Base-by-base conservation (phyloP, 208 protist species). In the Trypanosoma vivax region DNA sequence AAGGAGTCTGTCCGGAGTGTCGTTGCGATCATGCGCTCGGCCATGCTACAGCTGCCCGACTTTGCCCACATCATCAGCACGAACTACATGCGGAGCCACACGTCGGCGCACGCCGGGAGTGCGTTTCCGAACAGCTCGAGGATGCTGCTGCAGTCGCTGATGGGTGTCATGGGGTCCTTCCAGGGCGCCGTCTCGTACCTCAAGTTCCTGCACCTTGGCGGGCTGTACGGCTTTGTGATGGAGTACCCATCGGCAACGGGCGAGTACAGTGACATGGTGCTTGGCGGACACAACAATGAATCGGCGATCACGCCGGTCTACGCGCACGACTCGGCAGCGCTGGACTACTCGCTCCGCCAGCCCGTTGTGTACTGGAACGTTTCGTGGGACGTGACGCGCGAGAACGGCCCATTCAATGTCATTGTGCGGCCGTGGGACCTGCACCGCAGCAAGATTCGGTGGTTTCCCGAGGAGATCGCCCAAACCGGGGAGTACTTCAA, bases 21-120 rank as follows among this genome's bases (percentile, higher is more conserved):
- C 13, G 51, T 68, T 33, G 72, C 65, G 39, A 70, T 86, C 41
- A 78, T 76, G 57, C 61, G 76, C 18, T 76, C 75, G 35, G 76
- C 70, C 29, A 61, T 80, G 9, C 47, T 73, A 18, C 79, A 76
- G 51, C 65, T 86, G 35, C 78, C 78, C 0, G 73, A 73, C n/a
- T 81, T 86, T 67, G 73, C 79, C 34, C 65, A 79, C 47, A 80
- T 74, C 27, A 65, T 86, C 33, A 70, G 60, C 24, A 73, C 67
- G 51, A 80, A 86, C 38, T 86, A 79, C 62, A 73, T 86, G 29
- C 66, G 48, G 13, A 55, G 55, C 30, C 57, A 63, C 43, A 53
- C 46, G 23, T 49, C 57, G 13, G 7, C 39, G 10, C 54, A 62
- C 33, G 47, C 46, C 39, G 46, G 46, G 14, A 28, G 54, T 34